phyloP scores from a whole-genome alignment of 371 early-diverging fungal genomes.

The Apophysomyces elegans region DNA sequence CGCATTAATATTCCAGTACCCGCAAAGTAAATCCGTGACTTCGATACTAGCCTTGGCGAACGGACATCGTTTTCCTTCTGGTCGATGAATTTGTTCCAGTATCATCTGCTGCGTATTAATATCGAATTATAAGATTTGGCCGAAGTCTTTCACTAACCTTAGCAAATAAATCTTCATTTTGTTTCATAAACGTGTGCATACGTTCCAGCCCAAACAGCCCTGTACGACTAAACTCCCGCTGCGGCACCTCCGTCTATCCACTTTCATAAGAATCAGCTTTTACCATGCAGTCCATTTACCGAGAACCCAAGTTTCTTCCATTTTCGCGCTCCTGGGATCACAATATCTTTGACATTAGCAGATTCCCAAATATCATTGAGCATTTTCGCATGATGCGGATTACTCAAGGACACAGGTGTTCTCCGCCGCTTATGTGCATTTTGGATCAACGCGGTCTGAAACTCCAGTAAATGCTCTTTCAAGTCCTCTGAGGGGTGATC shows the following conservation, averaged over 20 bases:
- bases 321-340: slow-evolving; percentile 45
- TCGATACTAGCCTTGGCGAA: slow-evolving; percentile 71
- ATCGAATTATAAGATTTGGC: not conserved
- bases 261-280: slow-evolving; percentile 6
- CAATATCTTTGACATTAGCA: slow-evolving; percentile 49
- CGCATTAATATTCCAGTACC: slow-evolving; percentile 73
- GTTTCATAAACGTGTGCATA: slow-evolving; percentile 61
- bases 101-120: slow-evolving; percentile 41
- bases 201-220: slow-evolving; percentile 71
- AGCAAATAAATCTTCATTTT: slow-evolving; percentile 51
- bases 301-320: slow-evolving; percentile 76
- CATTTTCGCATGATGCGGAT: slow-evolving; percentile 53
- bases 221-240: slow-evolving; percentile 66
- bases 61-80: slow-evolving; percentile 65
- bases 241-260: slow-evolving; percentile 62
- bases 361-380: slow-evolving; percentile 65
- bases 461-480: slow-evolving; percentile 64
- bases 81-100: slow-evolving; percentile 61
- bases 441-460: slow-evolving; percentile 65
- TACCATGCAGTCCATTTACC: slow-evolving; percentile 35
- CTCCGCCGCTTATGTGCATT: slow-evolving; percentile 59
- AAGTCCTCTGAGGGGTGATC: slow-evolving; percentile 66
- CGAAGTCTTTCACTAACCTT: slow-evolving; percentile 37
- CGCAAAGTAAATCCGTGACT: slow-evolving; percentile 69
- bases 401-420: slow-evolving; percentile 55